Conservation (phyloP, 192 early-diverging fungal genomes). For the Backusella westeae region DNA sequence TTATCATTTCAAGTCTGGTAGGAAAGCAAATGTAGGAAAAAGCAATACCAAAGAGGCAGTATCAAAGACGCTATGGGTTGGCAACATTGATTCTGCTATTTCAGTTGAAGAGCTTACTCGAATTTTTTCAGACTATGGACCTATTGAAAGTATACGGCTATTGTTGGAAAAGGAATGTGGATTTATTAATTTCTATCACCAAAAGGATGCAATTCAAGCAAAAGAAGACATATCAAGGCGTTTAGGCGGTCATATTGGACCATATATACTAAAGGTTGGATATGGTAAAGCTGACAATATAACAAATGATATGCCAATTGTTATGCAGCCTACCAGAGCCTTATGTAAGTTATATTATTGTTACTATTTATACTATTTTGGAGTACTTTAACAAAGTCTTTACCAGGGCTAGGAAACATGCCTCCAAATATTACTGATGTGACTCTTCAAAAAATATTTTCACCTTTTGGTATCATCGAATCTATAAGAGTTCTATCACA, state of each 20-base stretch:
- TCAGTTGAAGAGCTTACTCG: conserved; percentile 74
- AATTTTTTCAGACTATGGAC: conserved; percentile 83
- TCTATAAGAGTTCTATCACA: conserved; percentile 89
- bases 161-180: conserved; percentile 94
- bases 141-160: conserved; percentile 85
- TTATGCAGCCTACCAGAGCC: conserved; percentile 59
- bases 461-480: conserved; percentile 80
- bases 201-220: conserved; percentile 86
- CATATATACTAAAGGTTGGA: conserved; percentile 71
- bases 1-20: not conserved
- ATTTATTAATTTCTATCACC: conserved; percentile 83
- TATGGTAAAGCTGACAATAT: conserved; percentile 70
- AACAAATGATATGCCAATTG: not conserved
- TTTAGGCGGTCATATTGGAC: conserved; percentile 73
- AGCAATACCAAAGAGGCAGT: conserved; percentile 43
- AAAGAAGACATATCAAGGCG: conserved; percentile 75
- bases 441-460: conserved; percentile 71
- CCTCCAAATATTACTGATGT: conserved; percentile 67
- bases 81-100: conserved; percentile 81
- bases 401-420: conserved; percentile 92
- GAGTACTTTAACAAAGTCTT: not conserved
- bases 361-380: not conserved
- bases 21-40: not conserved
- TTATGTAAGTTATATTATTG: conserved; percentile 54
- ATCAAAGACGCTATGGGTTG: conserved; percentile 89